A percentile compares a stretch with the other conserved stretches of the same genome.
phyloP scores from a whole-genome alignment of 108 stramenopile genomes.

The Cylindrotheca fusiformis region DNA sequence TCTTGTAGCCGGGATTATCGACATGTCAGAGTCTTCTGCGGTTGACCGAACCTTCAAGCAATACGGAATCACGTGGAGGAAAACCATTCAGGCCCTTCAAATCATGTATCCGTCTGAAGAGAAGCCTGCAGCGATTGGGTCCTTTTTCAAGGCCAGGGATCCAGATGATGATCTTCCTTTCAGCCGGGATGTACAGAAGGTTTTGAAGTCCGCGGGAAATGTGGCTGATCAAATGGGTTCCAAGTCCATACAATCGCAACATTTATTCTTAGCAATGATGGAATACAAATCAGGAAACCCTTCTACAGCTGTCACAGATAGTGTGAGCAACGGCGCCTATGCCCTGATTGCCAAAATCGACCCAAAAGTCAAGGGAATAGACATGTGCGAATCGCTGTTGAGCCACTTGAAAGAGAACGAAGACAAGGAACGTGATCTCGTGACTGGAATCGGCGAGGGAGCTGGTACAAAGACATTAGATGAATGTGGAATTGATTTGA shows the following conservation, averaged over 20 bases:
- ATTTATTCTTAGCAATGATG: constrained; percentile 58
- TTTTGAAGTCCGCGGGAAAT: constrained; percentile 28
- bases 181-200: constrained; percentile 32
- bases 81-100: constrained; percentile 18
- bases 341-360: constrained; percentile 65
- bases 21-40: constrained; percentile 39
- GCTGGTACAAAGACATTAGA: constrained; percentile 58
- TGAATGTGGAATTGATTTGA: constrained; percentile 69
- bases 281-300: constrained; percentile 42
- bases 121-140: constrained; percentile 6
- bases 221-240: constrained; percentile 47
- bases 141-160: constrained; percentile 30
- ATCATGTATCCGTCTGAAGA: constrained; percentile 27
- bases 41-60: constrained; percentile 42
- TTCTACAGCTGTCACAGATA: constrained; percentile 30
- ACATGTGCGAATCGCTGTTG: constrained; percentile 67
- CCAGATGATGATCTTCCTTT: constrained; percentile 54
- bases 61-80: constrained; percentile 42
- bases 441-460: constrained; percentile 38
- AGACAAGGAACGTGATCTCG: constrained; percentile 42
- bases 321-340: constrained; percentile 34
- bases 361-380: constrained; percentile 39
- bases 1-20: constrained; percentile 45
- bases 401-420: constrained; percentile 44
- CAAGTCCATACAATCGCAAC: constrained; percentile 44